Percentiles rank a stretch among this genome's conserved stretches.
These are phyloP conservation scores for Zymoseptoria ardabiliae DNA, from an alignment of 2,329 filamentous ascomycete genomes.

Conservation along the genomic window DNA sequence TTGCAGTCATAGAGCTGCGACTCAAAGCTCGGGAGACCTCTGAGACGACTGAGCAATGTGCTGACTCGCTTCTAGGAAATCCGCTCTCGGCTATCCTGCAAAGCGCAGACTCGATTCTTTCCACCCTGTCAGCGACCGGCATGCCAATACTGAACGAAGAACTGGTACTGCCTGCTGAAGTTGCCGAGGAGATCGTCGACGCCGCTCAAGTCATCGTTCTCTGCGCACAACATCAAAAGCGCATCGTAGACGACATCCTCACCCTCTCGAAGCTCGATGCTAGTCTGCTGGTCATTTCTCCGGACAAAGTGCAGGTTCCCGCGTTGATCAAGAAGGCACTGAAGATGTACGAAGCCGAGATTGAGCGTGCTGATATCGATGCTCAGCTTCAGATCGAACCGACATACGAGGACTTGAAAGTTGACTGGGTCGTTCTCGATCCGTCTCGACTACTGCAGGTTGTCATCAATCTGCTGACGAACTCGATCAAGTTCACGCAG, in stretches of 20 bases:
- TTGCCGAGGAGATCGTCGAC: constrained; percentile 22
- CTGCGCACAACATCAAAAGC: constrained; percentile 42
- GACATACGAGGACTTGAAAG: constrained; percentile 30
- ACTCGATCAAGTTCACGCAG: constrained; percentile 42
- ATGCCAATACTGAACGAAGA: constrained; percentile 21
- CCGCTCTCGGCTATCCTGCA: constrained; percentile 39
- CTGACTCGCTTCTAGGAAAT: constrained; percentile 23
- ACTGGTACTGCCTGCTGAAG: constrained; percentile 11
- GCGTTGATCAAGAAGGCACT: constrained; percentile 29
- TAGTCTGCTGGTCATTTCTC: constrained; percentile 36
- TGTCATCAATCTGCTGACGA: constrained; percentile 38
- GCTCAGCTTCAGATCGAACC: constrained; percentile 27
- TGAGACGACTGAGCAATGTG: too few relatives aligned
- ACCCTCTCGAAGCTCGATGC: constrained; percentile 41
- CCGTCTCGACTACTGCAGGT: constrained; percentile 39
- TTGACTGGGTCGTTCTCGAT: constrained; percentile 37
- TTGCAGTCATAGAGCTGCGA: background rate
- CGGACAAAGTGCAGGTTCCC: constrained; percentile 32
- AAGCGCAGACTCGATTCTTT: constrained; percentile 37
- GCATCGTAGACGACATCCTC: constrained; percentile 43
- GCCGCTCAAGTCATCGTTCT: constrained; percentile 36
- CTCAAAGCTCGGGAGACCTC: background rate
- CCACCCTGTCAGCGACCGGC: constrained; percentile 20
- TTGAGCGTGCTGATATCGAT: constrained; percentile 22
- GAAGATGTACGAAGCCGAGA: constrained; percentile 29